Conservation (phyloP, 129 eudicot species). For the Arctium minus region DNA sequence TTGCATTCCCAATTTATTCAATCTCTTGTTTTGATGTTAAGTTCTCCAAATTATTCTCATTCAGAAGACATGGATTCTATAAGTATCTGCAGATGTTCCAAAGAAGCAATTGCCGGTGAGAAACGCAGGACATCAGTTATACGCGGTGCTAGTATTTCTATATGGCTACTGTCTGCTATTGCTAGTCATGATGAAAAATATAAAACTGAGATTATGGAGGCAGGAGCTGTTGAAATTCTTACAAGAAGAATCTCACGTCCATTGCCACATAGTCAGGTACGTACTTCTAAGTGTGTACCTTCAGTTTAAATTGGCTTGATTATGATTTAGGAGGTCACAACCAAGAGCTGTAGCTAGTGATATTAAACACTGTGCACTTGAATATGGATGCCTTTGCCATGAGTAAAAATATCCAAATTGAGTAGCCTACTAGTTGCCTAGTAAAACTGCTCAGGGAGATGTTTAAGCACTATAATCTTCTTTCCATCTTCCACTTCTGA, state of each 20-base stretch:
- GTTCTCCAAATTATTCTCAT: conserved; percentile 42
- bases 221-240: conserved; percentile 87
- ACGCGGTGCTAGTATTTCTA: conserved; percentile 57
- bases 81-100: conserved; percentile 56
- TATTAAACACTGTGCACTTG: background rate
- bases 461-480: background rate
- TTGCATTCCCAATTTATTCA: conserved; percentile 52
- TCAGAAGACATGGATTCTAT: conserved; percentile 41
- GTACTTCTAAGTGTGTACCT: background rate
- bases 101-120: conserved; percentile 34
- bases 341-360: background rate
- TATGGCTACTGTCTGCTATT: conserved; percentile 92
- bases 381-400: background rate
- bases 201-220: conserved; percentile 77
- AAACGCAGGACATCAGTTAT: conserved; percentile 50
- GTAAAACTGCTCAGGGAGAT: background rate
- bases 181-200: conserved; percentile 67
- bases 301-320: conserved; percentile 4
- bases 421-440: background rate
- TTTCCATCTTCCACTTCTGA: background rate
- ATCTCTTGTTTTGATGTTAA: conserved; percentile 75
- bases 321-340: background rate
- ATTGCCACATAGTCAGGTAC: conserved; percentile 61
- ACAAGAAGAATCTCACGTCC: conserved; percentile 82
- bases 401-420: background rate